Percentiles rank a stretch among this genome's conserved stretches.
phyloP scores from a whole-genome alignment of 331 rosid genomes.

The Malus hybrid region DNA sequence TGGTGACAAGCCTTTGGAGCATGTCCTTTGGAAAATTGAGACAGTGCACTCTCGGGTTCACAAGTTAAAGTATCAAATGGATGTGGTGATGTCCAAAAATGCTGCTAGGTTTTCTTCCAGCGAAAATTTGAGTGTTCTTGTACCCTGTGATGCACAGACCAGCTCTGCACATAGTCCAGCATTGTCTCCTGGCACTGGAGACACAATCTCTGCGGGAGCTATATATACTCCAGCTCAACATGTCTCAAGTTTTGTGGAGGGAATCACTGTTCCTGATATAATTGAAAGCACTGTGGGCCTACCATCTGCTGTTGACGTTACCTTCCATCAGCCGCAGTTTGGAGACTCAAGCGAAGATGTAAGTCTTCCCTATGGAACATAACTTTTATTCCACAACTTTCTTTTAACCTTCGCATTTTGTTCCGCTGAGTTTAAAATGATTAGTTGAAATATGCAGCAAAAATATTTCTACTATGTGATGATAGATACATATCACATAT shows the following conservation, averaged over 20 bases:
- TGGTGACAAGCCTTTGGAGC: constrained; percentile 50
- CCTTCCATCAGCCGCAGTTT: constrained; percentile 49
- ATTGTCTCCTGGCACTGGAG: constrained; percentile 61
- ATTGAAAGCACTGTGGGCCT: constrained; percentile 78
- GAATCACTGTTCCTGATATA: constrained; percentile 61
- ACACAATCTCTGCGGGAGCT: constrained; percentile 49
- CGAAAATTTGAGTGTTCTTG: constrained; percentile 69
- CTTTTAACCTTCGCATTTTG: background rate
- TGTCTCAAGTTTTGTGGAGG: constrained; percentile 70
- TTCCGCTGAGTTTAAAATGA: too few species aligned
- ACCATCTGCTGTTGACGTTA: constrained; percentile 58
- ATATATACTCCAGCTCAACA: constrained; percentile 40
- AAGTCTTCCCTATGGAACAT: constrained; percentile 26
- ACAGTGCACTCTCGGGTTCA: constrained; percentile 55
- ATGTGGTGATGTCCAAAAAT: constrained; percentile 47
- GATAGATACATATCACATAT: background rate
- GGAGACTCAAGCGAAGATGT: constrained; percentile 69
- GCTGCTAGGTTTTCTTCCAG: constrained; percentile 63
- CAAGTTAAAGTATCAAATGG: constrained; percentile 56
- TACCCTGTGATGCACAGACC: constrained; percentile 56
- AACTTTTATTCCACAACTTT: background rate
- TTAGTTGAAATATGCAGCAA: too few species aligned
- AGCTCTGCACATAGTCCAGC: constrained; percentile 71
- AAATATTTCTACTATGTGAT: background rate
- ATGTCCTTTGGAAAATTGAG: constrained; percentile 68